Percentiles rank a stretch among this genome's conserved stretches.
Conservation (phyloP, 116 monocot genomes). For the Cymodocea nodosa region DNA sequence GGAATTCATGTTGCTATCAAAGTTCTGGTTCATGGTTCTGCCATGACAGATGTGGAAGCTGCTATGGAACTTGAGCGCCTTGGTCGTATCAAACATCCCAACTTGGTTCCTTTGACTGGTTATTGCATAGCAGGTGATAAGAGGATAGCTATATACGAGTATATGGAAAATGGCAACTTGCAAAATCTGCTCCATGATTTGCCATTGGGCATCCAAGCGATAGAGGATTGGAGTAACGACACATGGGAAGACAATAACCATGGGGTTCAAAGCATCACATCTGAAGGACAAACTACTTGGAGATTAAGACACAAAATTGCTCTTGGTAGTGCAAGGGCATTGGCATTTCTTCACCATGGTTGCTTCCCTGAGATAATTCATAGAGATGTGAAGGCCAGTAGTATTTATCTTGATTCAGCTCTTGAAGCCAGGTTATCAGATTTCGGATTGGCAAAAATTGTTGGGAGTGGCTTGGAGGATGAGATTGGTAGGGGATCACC, state of each 20-base stretch:
- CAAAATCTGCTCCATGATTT: conserved; percentile 68
- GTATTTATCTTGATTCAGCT: conserved; percentile 60
- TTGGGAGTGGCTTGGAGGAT: conserved; percentile 21
- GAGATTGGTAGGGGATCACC: conserved; percentile 22
- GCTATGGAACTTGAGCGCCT: conserved; percentile 59
- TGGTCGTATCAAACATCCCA: conserved; percentile 66
- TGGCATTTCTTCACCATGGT: conserved; percentile 82
- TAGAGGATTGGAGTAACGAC: conserved; percentile 43
- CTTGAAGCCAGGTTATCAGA: conserved; percentile 66
- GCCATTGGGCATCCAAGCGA: conserved; percentile 46
- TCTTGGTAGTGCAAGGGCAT: conserved; percentile 57
- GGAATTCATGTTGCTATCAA: conserved; percentile 65
- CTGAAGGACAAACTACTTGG: conserved; percentile 37
- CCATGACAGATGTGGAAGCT: conserved; percentile 36
- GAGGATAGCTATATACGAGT: conserved; percentile 77
- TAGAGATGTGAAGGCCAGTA: conserved; percentile 66
- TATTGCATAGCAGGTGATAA: conserved; percentile 78
- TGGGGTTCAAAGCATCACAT: conserved; percentile 31
- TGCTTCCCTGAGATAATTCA: conserved; percentile 79
- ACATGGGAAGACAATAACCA: conserved; percentile 60
- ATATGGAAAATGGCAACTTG: conserved; percentile 92
- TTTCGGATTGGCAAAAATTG: conserved; percentile 59
- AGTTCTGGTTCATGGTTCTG: conserved; percentile 39
- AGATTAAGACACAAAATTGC: conserved; percentile 73
- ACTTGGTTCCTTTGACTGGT: conserved; percentile 64